phyloP scores from a whole-genome alignment of 306 rosid genomes.

The Hippophae rhamnoides region DNA sequence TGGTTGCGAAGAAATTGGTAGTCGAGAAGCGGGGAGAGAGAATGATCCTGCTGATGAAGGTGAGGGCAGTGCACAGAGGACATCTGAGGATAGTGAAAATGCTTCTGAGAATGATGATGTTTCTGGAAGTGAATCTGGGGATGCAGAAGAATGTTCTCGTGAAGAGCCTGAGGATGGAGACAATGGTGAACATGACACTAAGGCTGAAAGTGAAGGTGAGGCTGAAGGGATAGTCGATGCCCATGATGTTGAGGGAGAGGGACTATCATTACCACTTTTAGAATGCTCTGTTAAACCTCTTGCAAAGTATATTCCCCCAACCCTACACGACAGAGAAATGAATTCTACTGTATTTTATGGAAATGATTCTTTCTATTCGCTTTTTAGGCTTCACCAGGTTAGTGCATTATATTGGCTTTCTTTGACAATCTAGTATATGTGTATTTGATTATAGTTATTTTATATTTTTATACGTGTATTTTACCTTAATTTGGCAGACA shows the following conservation, averaged over 20 bases:
- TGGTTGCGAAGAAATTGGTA: constrained; percentile 33
- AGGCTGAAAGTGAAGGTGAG: constrained; percentile 99
- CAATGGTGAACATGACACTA: constrained; percentile 51
- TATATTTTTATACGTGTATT: constrained; percentile 3
- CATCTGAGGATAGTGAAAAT: constrained; percentile 96
- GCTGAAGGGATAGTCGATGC: constrained; percentile 97
- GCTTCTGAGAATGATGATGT: constrained; percentile 86
- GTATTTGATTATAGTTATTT: constrained; percentile 5
- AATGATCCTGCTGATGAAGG: constrained; percentile 87
- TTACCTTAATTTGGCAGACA: constrained; percentile 47
- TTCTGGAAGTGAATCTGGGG: constrained; percentile 90
- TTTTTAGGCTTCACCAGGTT: constrained; percentile 94
- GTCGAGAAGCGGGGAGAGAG: constrained; percentile 75
- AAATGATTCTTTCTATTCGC: constrained; percentile 86
- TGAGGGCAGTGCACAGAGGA: constrained; percentile 85
- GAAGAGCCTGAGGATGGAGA: constrained; percentile 93
- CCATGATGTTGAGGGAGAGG: constrained; percentile 87
- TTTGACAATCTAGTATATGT: constrained; percentile 6
- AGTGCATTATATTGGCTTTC: constrained; percentile 15
- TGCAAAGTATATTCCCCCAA: constrained; percentile 62
- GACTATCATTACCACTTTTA: constrained; percentile 59
- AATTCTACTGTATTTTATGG: constrained; percentile 74
- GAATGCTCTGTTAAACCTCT: constrained; percentile 90
- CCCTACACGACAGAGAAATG: constrained; percentile 54
- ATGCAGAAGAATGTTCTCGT: constrained; percentile 84